Evolutionary conservation across 2,329 filamentous ascomycete species (phyloP).

Genomic region (Fonsecaea monophora): DNA sequence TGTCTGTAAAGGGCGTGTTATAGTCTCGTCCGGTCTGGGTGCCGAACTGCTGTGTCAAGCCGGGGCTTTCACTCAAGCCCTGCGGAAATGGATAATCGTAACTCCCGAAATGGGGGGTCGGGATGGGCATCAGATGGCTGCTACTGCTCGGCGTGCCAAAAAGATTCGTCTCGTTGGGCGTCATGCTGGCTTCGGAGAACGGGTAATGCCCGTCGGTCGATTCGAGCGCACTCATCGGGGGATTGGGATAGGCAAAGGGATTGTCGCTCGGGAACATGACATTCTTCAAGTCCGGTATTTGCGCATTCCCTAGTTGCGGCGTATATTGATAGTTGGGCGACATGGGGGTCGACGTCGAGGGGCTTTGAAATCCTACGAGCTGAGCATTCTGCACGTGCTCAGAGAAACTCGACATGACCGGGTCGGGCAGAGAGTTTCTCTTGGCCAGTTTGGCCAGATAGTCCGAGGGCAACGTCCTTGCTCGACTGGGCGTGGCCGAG

Average conservation of each 20-base stretch:
- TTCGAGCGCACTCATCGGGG: slow-evolving; percentile 45
- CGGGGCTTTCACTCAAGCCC: slow-evolving; percentile 20
- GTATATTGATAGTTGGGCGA: slow-evolving; percentile 40
- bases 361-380: slow-evolving; percentile 40
- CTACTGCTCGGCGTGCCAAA: slow-evolving; percentile 42
- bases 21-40: slow-evolving; percentile 20
- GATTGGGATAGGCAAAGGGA: slow-evolving; percentile 58
- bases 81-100: slow-evolving; percentile 28
- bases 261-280: slow-evolving; percentile 60
- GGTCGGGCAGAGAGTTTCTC: slow-evolving; percentile 38
- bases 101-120: slow-evolving; percentile 5
- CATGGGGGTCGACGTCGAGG: slow-evolving; percentile 35
- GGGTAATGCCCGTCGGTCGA: slow-evolving; percentile 31
- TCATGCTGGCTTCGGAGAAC: slow-evolving; percentile 25
- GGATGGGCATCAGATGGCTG: slow-evolving; percentile 26
- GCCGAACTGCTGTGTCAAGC: slow-evolving; percentile 17
- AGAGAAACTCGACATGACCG: slow-evolving; percentile 40
- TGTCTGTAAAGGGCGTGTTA: slow-evolving; percentile 30
- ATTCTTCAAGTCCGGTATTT: slow-evolving; percentile 56
- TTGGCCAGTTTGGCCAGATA: slow-evolving; percentile 36
- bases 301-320: slow-evolving; percentile 32
- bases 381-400: slow-evolving; percentile 39
- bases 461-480: slow-evolving; percentile 36
- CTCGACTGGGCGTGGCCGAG: slow-evolving; percentile 28
- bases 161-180: slow-evolving; percentile 19